Conservation (phyloP, 495 filamentous ascomycete species). For the Chlorociboria aeruginascens region DNA sequence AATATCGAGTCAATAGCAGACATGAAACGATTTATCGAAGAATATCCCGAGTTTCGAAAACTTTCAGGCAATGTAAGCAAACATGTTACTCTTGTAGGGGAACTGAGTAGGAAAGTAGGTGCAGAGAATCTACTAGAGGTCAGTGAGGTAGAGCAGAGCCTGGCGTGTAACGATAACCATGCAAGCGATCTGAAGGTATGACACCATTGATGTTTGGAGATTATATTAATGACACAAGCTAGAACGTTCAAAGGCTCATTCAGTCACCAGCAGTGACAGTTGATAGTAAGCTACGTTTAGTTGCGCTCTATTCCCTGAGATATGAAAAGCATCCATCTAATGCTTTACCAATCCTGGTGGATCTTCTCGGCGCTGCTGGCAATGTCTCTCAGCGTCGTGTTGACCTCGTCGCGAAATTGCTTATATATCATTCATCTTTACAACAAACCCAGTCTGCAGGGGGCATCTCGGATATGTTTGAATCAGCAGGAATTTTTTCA, state of each 20-base stretch:
- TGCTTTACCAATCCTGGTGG: conserved; percentile 67
- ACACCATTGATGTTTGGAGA: not conserved
- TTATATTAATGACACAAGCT: conserved; percentile 11
- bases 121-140: conserved; percentile 80
- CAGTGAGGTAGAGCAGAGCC: conserved; percentile 90
- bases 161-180: conserved; percentile 95
- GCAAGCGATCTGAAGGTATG: conserved; percentile 66
- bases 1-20: conserved; percentile 94
- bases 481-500: conserved; percentile 82
- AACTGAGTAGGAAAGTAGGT: conserved; percentile 77
- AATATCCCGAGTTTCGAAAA: conserved; percentile 94
- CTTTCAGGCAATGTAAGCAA: conserved; percentile 97
- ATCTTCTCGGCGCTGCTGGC: conserved; percentile 68
- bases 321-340: conserved; percentile 79
- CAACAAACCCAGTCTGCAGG: conserved; percentile 57
- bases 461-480: conserved; percentile 82
- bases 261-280: conserved; percentile 58
- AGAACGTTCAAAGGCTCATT: conserved; percentile 80
- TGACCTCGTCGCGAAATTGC: conserved; percentile 61
- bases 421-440: conserved; percentile 73
- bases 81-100: conserved; percentile 89
- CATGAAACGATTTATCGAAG: conserved; percentile 99
- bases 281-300: conserved; percentile 73
- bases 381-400: conserved; percentile 60
- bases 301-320: conserved; percentile 84